Evolutionary conservation across 495 filamentous ascomycete genomes (phyloP).

Genomic region (Xylaria scruposa): DNA sequence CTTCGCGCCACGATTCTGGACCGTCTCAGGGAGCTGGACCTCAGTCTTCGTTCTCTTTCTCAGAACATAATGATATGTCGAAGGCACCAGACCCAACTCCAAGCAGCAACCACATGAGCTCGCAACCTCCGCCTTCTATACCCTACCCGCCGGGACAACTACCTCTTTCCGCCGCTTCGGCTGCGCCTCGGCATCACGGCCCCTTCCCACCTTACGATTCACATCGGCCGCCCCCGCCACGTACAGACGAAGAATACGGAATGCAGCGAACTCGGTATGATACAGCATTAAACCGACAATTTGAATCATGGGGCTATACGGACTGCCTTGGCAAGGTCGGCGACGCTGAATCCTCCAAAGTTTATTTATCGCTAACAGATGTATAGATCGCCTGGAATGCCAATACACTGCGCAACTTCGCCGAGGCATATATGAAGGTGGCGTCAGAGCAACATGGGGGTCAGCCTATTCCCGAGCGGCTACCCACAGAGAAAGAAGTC

Average conservation of each 20-base stretch:
- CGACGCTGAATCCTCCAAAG: not conserved
- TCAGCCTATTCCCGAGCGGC: slow-evolving; percentile 53
- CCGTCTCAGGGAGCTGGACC: slow-evolving; percentile 35
- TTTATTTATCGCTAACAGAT: slow-evolving; percentile 33
- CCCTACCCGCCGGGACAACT: slow-evolving; percentile 48
- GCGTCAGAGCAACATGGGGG: slow-evolving; percentile 56
- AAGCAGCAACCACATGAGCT: slow-evolving; percentile 29
- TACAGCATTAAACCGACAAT: slow-evolving; percentile 47
- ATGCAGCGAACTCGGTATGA: slow-evolving; percentile 48
- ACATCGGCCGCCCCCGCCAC: slow-evolving; percentile 44
- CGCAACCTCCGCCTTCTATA: slow-evolving; percentile 42
- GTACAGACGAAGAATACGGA: slow-evolving; percentile 49
- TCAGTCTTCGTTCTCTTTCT: slow-evolving; percentile 34
- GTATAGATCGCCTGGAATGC: slow-evolving; percentile 51
- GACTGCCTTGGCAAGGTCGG: slow-evolving; percentile 52
- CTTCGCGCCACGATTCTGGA: slow-evolving; percentile 36
- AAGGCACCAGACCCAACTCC: slow-evolving; percentile 34
- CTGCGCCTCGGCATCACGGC: slow-evolving; percentile 46
- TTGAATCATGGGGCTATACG: slow-evolving; percentile 50
- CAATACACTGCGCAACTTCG: slow-evolving; percentile 53
- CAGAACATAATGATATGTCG: slow-evolving; percentile 34
- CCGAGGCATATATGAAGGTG: slow-evolving; percentile 53
- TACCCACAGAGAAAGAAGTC: slow-evolving; percentile 55
- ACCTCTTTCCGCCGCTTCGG: slow-evolving; percentile 51
- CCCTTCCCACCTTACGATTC: slow-evolving; percentile 51